phyloP scores from a whole-genome alignment of 768 basidiomycete genomes.

The Macrocybe gigantea region DNA sequence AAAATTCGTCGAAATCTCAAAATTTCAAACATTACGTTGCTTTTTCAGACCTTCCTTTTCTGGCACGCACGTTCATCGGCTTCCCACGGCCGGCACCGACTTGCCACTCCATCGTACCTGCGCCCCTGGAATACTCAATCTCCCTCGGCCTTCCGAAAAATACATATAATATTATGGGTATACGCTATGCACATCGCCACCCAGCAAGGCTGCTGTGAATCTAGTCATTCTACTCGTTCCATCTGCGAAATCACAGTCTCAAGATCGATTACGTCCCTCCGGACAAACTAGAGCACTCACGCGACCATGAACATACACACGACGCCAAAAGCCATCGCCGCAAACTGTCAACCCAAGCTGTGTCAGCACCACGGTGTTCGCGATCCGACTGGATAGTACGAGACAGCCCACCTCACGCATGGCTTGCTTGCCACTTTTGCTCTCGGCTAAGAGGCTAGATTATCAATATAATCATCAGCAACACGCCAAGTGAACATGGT shows the following conservation, averaged over 20 bases:
- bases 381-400: conserved; percentile 5
- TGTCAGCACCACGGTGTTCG: conserved; percentile 6
- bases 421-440: conserved; percentile 84
- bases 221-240: conserved; percentile 61
- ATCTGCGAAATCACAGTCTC: conserved; percentile 32
- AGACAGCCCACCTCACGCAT: conserved; percentile 68
- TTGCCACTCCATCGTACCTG: not conserved
- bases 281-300: conserved; percentile 45
- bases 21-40: conserved; percentile 26
- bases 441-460: conserved; percentile 71
- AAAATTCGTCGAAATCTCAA: no score
- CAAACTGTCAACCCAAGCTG: conserved; percentile 53
- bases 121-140: not conserved
- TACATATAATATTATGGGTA: not conserved
- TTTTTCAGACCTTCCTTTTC: conserved; percentile 6
- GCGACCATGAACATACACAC: conserved; percentile 89
- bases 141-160: not conserved
- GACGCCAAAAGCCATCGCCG: conserved; percentile 87
- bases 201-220: not conserved
- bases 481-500: not conserved
- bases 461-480: conserved; percentile 22
- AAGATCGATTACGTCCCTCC: not conserved
- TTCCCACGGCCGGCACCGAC: conserved; percentile 5
- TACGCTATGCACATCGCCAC: not conserved
- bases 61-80: conserved; percentile 53